Conservation (phyloP, 2,329 filamentous ascomycete species). For the Claviceps capensis region DNA sequence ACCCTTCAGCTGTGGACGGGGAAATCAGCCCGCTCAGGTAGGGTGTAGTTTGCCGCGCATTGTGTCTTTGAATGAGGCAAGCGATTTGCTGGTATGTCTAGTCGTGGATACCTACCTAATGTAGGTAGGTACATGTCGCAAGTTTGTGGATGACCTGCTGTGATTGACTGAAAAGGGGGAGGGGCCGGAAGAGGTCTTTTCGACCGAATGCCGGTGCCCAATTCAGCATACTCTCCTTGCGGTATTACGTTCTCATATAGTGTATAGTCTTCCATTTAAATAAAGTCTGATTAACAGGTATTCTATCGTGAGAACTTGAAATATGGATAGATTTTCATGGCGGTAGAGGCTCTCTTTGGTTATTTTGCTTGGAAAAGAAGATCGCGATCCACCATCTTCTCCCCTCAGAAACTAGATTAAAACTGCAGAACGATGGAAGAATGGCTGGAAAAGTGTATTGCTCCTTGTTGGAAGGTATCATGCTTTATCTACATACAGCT, state of each 20-base stretch:
- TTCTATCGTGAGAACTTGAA: neutral
- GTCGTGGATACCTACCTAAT: neutral
- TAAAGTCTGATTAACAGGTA: neutral
- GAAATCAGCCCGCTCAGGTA: neutral
- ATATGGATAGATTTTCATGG: neutral
- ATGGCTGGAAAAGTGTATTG: neutral
- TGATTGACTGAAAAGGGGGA: too few relatives aligned
- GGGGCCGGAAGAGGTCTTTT: too few relatives aligned
- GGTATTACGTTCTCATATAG: too few relatives aligned
- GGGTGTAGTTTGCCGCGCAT: neutral
- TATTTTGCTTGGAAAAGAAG: neutral
- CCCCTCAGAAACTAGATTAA: too few relatives aligned
- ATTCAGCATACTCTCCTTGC: too few relatives aligned
- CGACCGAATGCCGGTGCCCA: too few relatives aligned
- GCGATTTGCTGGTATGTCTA: neutral
- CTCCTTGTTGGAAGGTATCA: neutral
- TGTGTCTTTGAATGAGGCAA: neutral
- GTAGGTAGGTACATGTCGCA: neutral
- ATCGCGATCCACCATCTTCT: neutral
- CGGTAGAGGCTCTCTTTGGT: too few relatives aligned
- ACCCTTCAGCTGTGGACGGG: neutral
- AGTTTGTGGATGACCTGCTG: neutral
- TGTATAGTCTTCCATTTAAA: too few relatives aligned
- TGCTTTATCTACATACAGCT: neutral
- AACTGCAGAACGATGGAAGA: neutral